A percentile compares a stretch with the other conserved stretches of the same genome.
Evolutionary conservation across 331 rosid genomes (phyloP).

Genomic region (Quercus phellos): DNA sequence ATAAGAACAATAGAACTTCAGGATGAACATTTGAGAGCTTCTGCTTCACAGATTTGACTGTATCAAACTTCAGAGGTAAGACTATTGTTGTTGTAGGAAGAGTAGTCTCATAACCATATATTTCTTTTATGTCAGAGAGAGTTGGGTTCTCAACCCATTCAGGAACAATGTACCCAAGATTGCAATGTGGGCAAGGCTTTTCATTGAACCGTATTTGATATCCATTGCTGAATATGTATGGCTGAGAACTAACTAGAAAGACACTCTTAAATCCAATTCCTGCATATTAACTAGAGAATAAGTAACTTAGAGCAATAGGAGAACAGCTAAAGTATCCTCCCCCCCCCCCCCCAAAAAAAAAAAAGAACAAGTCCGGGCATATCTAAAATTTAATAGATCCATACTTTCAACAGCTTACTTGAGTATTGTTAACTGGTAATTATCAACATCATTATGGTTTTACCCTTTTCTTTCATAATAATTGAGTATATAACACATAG

Average conservation of each 20-base stretch:
- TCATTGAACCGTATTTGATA: constrained; percentile 69
- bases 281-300: constrained; percentile 25
- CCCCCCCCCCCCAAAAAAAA: too few species aligned
- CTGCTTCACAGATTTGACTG: constrained; percentile 29
- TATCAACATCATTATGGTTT: too few species aligned
- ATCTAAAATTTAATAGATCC: too few species aligned
- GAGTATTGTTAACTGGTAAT: too few species aligned
- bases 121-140: constrained; percentile 32
- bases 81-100: constrained; percentile 35
- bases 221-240: constrained; percentile 74
- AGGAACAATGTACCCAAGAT: constrained; percentile 68
- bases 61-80: constrained; percentile 38
- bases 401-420: too few species aligned
- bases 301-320: neutral
- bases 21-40: constrained; percentile 70
- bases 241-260: constrained; percentile 59
- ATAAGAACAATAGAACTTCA: constrained; percentile 55
- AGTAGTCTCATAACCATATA: constrained; percentile 33
- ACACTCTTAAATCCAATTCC: constrained; percentile 96
- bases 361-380: too few species aligned
- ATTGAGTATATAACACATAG: too few species aligned
- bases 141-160: constrained; percentile 74
- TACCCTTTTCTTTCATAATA: too few species aligned
- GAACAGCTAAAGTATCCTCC: too few species aligned
- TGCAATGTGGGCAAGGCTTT: constrained; percentile 62